Conservation (phyloP, 495 filamentous ascomycete species). For the Parathielavia hyrcaniae region DNA sequence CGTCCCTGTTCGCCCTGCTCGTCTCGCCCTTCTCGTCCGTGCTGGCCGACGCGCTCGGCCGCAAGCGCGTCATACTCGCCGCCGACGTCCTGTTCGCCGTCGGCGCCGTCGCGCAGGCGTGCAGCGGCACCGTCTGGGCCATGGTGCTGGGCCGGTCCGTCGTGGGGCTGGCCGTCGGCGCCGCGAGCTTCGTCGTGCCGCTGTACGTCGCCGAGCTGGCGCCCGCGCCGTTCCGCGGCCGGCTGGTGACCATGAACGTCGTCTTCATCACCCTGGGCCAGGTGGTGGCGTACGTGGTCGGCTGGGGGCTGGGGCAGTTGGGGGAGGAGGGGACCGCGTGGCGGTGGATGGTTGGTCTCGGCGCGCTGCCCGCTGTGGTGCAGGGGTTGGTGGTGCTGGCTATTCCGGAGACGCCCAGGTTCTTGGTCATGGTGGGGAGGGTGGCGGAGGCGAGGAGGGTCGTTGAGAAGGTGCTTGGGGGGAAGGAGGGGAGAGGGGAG, state of each 20-base stretch:
- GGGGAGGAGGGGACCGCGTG: slow-evolving; percentile 54
- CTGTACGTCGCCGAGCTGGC: slow-evolving; percentile 83
- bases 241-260: slow-evolving; percentile 68
- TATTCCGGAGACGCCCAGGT: slow-evolving; percentile 82
- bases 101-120: slow-evolving; percentile 67
- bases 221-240: slow-evolving; percentile 65
- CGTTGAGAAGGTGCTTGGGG: slow-evolving; percentile 58
- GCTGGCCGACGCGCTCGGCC: slow-evolving; percentile 66
- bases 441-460: slow-evolving; percentile 55
- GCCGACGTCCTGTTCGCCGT: slow-evolving; percentile 72
- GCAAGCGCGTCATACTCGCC: slow-evolving; percentile 67
- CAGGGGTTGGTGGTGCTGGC: slow-evolving; percentile 59
- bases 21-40: slow-evolving; percentile 69
- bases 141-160: slow-evolving; percentile 78
- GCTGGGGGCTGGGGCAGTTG: slow-evolving; percentile 56
- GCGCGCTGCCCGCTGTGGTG: slow-evolving; percentile 65
- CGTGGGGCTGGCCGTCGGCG: slow-evolving; percentile 76
- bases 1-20: slow-evolving; percentile 71
- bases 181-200: slow-evolving; percentile 75
- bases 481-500: slow-evolving; percentile 37
- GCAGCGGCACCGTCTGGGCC: slow-evolving; percentile 51
- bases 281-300: slow-evolving; percentile 76
- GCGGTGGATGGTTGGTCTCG: slow-evolving; percentile 87
- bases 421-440: slow-evolving; percentile 65
- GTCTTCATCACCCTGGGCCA: slow-evolving; percentile 83